A percentile compares a stretch with the other conserved stretches of the same genome.
Evolutionary conservation across 768 basidiomycete genomes (phyloP).

Genomic region (Tylopilus felleus): DNA sequence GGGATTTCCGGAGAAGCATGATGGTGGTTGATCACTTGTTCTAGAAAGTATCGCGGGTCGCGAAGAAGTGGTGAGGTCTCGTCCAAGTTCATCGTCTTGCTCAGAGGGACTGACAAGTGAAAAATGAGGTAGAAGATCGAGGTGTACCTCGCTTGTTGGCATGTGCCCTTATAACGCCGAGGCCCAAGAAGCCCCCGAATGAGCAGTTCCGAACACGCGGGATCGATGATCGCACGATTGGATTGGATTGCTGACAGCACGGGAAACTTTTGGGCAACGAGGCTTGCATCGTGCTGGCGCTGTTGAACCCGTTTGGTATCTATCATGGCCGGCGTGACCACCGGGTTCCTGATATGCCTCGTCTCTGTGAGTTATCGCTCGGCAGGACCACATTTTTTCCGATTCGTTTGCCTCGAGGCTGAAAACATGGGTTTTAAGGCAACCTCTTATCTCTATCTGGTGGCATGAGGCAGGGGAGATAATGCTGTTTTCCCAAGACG

Average conservation of each 20-base stretch:
- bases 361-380: conserved; percentile 8
- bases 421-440: conserved; percentile 28
- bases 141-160: not conserved
- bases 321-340: conserved; percentile 3
- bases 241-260: not conserved
- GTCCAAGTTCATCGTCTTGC: conserved; percentile 9
- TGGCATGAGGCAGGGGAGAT: conserved; percentile 21
- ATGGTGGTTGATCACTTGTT: conserved; percentile 3
- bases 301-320: not conserved
- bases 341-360: conserved; percentile 4
- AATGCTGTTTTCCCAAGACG: conserved; percentile 25
- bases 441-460: conserved; percentile 13
- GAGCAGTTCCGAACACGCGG: too few relatives aligned
- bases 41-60: conserved; percentile 1
- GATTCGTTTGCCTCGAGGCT: conserved; percentile 45
- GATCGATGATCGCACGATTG: too few relatives aligned
- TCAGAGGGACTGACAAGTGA: conserved; percentile 10
- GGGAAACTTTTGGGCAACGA: conserved; percentile 15
- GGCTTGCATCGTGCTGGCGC: conserved; percentile 31
- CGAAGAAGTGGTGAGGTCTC: conserved; percentile 36
- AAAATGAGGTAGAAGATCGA: not conserved
- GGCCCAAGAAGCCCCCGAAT: too few relatives aligned
- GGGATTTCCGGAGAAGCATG: conserved; percentile 14
- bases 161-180: conserved; percentile 14
- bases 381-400: not conserved